Base-by-base conservation (phyloP, 192 early-diverging fungal genomes). In the Rhizophagus sp. region DNA sequence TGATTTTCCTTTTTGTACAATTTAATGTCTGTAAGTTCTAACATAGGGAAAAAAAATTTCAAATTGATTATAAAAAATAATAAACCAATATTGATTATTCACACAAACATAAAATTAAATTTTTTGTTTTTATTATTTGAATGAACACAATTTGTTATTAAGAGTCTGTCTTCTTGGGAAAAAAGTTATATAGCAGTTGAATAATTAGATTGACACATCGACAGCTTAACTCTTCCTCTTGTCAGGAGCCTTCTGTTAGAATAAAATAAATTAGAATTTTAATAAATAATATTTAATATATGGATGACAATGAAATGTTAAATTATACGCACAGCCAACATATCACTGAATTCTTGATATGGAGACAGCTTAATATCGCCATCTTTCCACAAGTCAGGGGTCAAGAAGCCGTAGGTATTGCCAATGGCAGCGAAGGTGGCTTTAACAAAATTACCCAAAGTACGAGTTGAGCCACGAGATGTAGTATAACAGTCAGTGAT, bases 391-490 rank as follows among this genome's bases (percentile, higher is more conserved):
- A 98, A 92, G 84, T 98, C 96, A 78, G 97, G 97, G 79, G 96
- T 96, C 84, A 98, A 89, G 95, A 93, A 98, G 84, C 92, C 93
- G 92, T 98, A 98, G 85, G 96, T 98, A 91, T 95, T 94, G 85
- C 92, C 89, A 87, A 98, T 97, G 85, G 96, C 97, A 86, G 93
- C 91, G 89, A 99, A 99, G 82, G 95, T 93, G 79, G 97, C 97
- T 95, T 99, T 99, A 88, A 99, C 95, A 83, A 98, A 98, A 96
- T 99, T 99, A 84, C 97, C 97, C 78, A 97, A 94, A 82, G 97
- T 99, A 87, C 93, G 94, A 92, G 97, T 99, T 82, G 95, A 95
- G 85, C 97, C 97, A 82, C 94, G 90, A 86, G 97, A 89, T 72
- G 94, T 91, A 85, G 97, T 99, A 93, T 99, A 99, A 91, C 94